phyloP scores from a whole-genome alignment of 345 rosid genomes.

The Populus nigra region DNA sequence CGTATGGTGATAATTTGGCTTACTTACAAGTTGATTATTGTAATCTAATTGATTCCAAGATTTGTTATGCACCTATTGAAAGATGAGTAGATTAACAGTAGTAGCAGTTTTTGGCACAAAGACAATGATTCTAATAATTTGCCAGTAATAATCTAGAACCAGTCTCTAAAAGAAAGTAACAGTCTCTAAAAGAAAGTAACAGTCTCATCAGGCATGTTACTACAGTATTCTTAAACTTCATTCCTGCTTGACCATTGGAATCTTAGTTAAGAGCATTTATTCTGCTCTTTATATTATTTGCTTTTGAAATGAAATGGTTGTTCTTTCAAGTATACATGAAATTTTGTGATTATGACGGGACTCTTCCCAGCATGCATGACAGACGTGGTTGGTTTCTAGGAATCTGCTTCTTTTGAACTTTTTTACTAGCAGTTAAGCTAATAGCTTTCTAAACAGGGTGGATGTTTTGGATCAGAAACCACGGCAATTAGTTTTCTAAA shows the following conservation, averaged over 20 bases:
- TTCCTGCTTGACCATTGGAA: not conserved
- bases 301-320: not conserved
- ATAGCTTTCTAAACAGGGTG: not conserved
- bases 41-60: not conserved
- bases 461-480: not conserved
- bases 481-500: not conserved
- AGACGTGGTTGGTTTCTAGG: not conserved
- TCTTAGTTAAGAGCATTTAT: not conserved
- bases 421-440: not conserved
- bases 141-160: not conserved
- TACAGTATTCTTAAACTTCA: not conserved
- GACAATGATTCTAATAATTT: not conserved
- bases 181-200: not conserved
- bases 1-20: not conserved
- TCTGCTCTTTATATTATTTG: not conserved
- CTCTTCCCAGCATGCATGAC: not conserved
- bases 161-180: not conserved
- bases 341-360: not conserved
- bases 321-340: not conserved
- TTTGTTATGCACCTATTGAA: not conserved
- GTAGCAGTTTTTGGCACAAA: not conserved
- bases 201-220: not conserved
- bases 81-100: not conserved
- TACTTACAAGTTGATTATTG: not conserved
- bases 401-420: not conserved